Evolutionary conservation across 345 rosid species (phyloP).

Genomic region (Salix caprea): DNA sequence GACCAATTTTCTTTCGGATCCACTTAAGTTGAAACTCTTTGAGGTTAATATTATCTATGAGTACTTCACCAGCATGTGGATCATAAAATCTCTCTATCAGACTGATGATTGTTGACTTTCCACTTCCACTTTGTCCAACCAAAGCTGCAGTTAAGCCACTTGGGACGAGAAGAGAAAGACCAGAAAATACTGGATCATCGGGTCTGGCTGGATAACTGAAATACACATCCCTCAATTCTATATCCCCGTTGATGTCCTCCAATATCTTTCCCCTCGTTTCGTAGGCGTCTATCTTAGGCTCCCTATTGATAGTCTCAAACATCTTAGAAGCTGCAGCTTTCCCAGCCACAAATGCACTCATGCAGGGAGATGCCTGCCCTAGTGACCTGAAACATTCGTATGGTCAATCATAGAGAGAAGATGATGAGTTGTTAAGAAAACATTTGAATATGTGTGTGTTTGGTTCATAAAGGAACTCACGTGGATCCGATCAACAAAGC

Average conservation of each 20-base stretch:
- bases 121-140: constrained; percentile 61
- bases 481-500: constrained; percentile 64
- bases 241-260: constrained; percentile 41
- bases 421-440: too few species aligned
- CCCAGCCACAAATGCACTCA: constrained; percentile 26
- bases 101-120: constrained; percentile 44
- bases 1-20: constrained; percentile 43
- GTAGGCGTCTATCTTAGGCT: constrained; percentile 42
- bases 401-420: not conserved
- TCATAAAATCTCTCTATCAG: constrained; percentile 43
- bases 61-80: constrained; percentile 46
- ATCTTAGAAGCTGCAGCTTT: constrained; percentile 31
- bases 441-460: too few species aligned
- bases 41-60: constrained; percentile 37
- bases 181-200: constrained; percentile 32
- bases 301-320: constrained; percentile 43
- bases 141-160: constrained; percentile 39
- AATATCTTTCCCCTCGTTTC: constrained; percentile 31
- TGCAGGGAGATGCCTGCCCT: constrained; percentile 37
- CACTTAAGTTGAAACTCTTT: constrained; percentile 43
- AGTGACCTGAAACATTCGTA: constrained; percentile 54
- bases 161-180: constrained; percentile 38
- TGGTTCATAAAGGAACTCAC: constrained; percentile 34
- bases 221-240: constrained; percentile 37
- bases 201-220: constrained; percentile 53